Evolutionary conservation across 148 eudicot genomes (phyloP), one percentile per base, ranked within the genome.

Genomic region (Mesembryanthemum crystallinum): DNA sequence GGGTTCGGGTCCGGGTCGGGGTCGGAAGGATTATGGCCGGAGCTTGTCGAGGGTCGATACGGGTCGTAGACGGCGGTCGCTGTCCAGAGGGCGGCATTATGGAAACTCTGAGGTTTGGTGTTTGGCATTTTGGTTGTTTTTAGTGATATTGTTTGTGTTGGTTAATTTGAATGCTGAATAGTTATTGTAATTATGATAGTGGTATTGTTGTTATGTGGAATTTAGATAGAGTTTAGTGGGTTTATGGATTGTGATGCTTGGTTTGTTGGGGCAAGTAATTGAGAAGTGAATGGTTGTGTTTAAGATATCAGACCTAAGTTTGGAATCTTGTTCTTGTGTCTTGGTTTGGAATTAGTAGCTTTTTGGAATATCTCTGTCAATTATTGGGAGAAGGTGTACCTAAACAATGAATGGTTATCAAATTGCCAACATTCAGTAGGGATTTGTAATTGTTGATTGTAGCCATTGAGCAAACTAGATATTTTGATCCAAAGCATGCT

Each of bases 11-110:
- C n/a, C 43, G 43, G 77, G 69, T 11, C 76, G 79, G 7, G 81
- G 82, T 21, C 67, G 67, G 81, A 79, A 59, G 73, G 77, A 42
- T 68, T 15, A 49, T 39, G 88, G 86, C 17, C 76, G 87, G 81
- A 85, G 92, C 76, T 84, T 85, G 83, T 89, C 93, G 11, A 72
- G 86, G 67, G 83, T 81, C 49, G 79, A 77, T 72, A 73, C 79
- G 1, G 74, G 67, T 5, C 79, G 87, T 6, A 35, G 4, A 59
- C 78, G 81, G 57, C 84, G 87, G 71, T 84, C 84, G 5, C 69
- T 77, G 29, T 84, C 87, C 20, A 77, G 75, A 28, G 85, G 86
- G 30, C 79, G 86, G 30, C 79, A 61, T 33, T 77, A 63, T 49
- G 77, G 67, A 9, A 86, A 85, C 60, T 81, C 67, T 64, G 89